These are phyloP conservation scores for Fusarium sp. DNA, from an alignment of 2,329 filamentous ascomycete genomes.

Conservation along the genomic window DNA sequence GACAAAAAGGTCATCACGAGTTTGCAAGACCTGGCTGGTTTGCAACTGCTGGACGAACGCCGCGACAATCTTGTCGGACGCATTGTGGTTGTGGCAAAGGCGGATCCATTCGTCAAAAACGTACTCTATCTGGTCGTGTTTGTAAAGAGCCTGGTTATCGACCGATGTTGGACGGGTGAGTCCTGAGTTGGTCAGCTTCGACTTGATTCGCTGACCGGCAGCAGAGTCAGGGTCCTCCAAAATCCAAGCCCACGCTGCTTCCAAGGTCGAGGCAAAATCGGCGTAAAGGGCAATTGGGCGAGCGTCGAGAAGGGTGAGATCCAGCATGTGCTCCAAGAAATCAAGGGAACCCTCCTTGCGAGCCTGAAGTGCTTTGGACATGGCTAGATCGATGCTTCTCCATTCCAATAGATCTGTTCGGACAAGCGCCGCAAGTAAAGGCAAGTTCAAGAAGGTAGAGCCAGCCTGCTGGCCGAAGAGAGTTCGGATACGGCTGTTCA, in stretches of 20 bases:
- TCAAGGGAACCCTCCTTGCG: slow-evolving; percentile 79
- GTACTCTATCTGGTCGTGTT: slow-evolving; percentile 90
- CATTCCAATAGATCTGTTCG: slow-evolving; percentile 72
- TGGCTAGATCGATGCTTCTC: slow-evolving; percentile 75
- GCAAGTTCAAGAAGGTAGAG: slow-evolving; percentile 67
- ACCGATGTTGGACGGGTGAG: slow-evolving; percentile 56
- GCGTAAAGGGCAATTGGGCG: slow-evolving; percentile 82
- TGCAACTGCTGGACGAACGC: slow-evolving; percentile 90
- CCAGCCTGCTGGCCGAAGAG: slow-evolving; percentile 69
- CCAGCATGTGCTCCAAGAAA: slow-evolving; percentile 83
- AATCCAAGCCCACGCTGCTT: slow-evolving; percentile 85
- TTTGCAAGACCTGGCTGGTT: slow-evolving; percentile 76
- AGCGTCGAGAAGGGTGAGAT: slow-evolving; percentile 82
- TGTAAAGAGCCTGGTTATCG: slow-evolving; percentile 64
- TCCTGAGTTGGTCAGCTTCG: slow-evolving; percentile 63
- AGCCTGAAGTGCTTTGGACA: slow-evolving; percentile 78
- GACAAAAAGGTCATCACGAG: slow-evolving; percentile 79
- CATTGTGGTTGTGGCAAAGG: slow-evolving; percentile 80
- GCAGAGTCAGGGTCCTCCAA: slow-evolving; percentile 75
- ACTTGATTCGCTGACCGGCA: slow-evolving; percentile 77
- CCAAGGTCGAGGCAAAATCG: slow-evolving; percentile 86
- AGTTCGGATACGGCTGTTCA: slow-evolving; percentile 67
- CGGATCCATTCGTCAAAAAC: slow-evolving; percentile 96
- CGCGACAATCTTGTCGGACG: slow-evolving; percentile 76
- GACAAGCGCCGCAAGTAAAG: slow-evolving; percentile 68